Base-by-base conservation (phyloP, 2,329 filamentous ascomycete species). In the Emergomyces africanus region DNA sequence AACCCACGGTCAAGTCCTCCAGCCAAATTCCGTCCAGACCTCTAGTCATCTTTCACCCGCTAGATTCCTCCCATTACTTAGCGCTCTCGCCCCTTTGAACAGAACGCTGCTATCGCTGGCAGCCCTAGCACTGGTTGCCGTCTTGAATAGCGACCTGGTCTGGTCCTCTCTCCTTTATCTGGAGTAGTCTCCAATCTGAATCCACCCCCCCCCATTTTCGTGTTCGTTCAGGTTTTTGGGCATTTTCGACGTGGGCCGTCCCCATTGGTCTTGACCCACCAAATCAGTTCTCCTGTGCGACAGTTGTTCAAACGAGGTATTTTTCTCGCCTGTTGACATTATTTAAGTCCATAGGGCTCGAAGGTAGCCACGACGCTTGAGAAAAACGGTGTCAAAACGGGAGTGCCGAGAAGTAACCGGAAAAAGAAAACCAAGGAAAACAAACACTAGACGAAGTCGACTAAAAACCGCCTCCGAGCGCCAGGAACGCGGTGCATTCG, bases 201-300 rank as follows among this genome's bases (percentile, higher is more conserved):
- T n/a, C n/a, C n/a, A 56, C 35, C 50, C 53, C 6, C 50, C 49
- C 6, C 33, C 49, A 46, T 50, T 58, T 59, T 59, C 42, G 39
- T 50, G 59, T 58, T 57, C 55, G 46, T 50, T 58, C 46, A 30
- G 44, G 48, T 20, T 46, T 57, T 48, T 20, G 51, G 53, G n/a
- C 56, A 15, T 2, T 37, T 57, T 60, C 59, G 57, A 63, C 60
- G 62, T 63, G 62, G 58, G 60, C 59, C 50, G 30, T 44, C 58
- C 60, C 61, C 48, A 63, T 63, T 63, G 62, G 62, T 60, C 61
- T 59, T 44, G 39, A 44, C 53, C 53, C 39, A 14, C 53, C 23
- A 44, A 33, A 30, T 28, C 37, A 37, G n/a, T 33, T 42, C 37
- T 18, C 5, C 53, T 18, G 37, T 55, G 23, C 53, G 3, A 44